Evolutionary conservation across 1,284 basidiomycete species (phyloP).

Genomic region (Peniophora sp.): DNA sequence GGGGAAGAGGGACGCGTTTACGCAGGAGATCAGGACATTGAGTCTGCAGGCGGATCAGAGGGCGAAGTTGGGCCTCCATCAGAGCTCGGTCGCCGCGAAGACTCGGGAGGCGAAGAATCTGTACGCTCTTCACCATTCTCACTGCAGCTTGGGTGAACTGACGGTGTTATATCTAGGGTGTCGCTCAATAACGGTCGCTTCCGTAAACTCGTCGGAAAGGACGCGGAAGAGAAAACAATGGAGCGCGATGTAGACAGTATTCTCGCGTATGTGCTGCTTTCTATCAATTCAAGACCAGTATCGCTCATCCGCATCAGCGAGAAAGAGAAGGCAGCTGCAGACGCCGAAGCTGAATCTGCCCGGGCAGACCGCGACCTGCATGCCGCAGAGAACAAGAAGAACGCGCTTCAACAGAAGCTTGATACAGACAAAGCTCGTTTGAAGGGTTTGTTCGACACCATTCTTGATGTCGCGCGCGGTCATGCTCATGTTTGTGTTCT

Average conservation of each 20-base stretch:
- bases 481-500: too few relatives aligned
- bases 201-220: slow-evolving; percentile 52
- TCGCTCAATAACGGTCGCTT: slow-evolving; percentile 32
- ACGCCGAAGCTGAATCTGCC: slow-evolving; percentile 44
- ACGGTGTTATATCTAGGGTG: not conserved
- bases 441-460: slow-evolving; percentile 36
- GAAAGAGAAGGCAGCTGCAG: slow-evolving; percentile 55
- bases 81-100: slow-evolving; percentile 61
- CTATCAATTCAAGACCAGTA: not conserved
- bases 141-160: not conserved
- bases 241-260: slow-evolving; percentile 63
- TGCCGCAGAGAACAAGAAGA: slow-evolving; percentile 52
- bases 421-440: slow-evolving; percentile 57
- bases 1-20: slow-evolving; percentile 63
- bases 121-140: slow-evolving; percentile 34
- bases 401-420: slow-evolving; percentile 52
- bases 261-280: slow-evolving; percentile 36
- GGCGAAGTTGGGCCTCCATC: slow-evolving; percentile 76
- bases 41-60: slow-evolving; percentile 79
- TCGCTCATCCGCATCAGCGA: slow-evolving; percentile 33
- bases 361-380: slow-evolving; percentile 50
- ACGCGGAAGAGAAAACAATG: slow-evolving; percentile 56
- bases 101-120: slow-evolving; percentile 54
- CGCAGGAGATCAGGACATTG: slow-evolving; percentile 64
- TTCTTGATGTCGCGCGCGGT: not conserved